phyloP scores from a whole-genome alignment of 192 early-diverging fungal species.

The Chytriomyces confervae region DNA sequence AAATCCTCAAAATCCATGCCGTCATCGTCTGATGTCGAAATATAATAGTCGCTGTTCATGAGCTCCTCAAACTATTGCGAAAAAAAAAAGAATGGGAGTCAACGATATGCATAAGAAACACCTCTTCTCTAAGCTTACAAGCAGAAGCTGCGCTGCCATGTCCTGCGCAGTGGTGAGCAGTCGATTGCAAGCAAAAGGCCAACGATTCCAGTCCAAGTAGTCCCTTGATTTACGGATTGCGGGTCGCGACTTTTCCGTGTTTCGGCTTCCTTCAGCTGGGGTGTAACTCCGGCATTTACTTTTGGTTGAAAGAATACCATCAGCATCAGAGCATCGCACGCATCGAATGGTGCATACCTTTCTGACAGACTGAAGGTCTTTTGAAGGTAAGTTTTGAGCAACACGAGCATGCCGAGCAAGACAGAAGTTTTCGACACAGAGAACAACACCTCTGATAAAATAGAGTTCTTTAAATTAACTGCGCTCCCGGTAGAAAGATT shows the following conservation, averaged over 20 bases:
- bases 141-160: constrained; percentile 34
- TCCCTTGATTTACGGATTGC: constrained; percentile 51
- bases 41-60: constrained; percentile 44
- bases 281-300: constrained; percentile 39
- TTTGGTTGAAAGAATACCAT: neutral
- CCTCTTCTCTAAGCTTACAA: constrained; percentile 17
- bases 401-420: constrained; percentile 66
- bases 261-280: constrained; percentile 38
- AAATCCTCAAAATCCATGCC: constrained; percentile 28
- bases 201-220: constrained; percentile 43
- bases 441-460: constrained; percentile 25
- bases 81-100: neutral
- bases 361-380: constrained; percentile 57
- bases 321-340: neutral
- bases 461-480: constrained; percentile 33
- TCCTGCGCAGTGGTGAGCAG: constrained; percentile 31
- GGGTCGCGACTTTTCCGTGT: constrained; percentile 62
- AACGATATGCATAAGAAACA: neutral
- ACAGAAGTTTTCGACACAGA: constrained; percentile 59
- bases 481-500: constrained; percentile 21
- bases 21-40: constrained; percentile 26
- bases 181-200: constrained; percentile 45
- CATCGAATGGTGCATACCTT: neutral
- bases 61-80: constrained; percentile 36
- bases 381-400: constrained; percentile 69